phyloP scores from a whole-genome alignment of 768 basidiomycete species.

The Lyophyllum decastes region DNA sequence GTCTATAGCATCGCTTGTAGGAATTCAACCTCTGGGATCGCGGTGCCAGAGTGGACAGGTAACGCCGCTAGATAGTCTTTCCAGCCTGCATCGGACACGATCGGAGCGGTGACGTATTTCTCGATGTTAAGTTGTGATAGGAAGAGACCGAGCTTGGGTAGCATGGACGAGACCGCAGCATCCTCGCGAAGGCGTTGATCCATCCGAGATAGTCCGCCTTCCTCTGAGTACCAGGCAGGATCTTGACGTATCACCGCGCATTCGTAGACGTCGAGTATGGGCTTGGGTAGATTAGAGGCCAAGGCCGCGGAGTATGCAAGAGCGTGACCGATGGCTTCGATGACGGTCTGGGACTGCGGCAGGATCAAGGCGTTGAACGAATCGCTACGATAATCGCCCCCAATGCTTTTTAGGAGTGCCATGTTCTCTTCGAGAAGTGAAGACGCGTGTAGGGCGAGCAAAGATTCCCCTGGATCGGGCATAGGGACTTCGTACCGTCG shows the following conservation, averaged over 20 bases:
- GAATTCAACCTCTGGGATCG: slow-evolving; percentile 34
- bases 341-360: slow-evolving; percentile 50
- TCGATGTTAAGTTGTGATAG: slow-evolving; percentile 47
- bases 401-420: slow-evolving; percentile 34
- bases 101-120: slow-evolving; percentile 53
- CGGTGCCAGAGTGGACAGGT: slow-evolving; percentile 44
- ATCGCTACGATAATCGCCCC: slow-evolving; percentile 49
- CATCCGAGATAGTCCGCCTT: slow-evolving; percentile 47
- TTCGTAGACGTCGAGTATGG: slow-evolving; percentile 59
- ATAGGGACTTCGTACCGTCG: slow-evolving; percentile 52
- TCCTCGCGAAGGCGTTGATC: slow-evolving; percentile 51
- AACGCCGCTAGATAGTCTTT: slow-evolving; percentile 43
- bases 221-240: slow-evolving; percentile 61
- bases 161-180: slow-evolving; percentile 41
- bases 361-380: slow-evolving; percentile 55
- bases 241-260: slow-evolving; percentile 53
- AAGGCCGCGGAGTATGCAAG: slow-evolving; percentile 58
- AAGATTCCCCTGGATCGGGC: slow-evolving; percentile 49
- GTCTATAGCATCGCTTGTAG: slow-evolving; percentile 45
- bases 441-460: slow-evolving; percentile 52
- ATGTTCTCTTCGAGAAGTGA: slow-evolving; percentile 49
- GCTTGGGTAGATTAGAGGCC: slow-evolving; percentile 41
- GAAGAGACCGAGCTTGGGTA: slow-evolving; percentile 42
- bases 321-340: slow-evolving; percentile 67
- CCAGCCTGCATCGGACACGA: slow-evolving; percentile 52